Percentiles rank a stretch among this genome's conserved stretches.
Conservation (phyloP, 1,284 basidiomycete species). For the Phlebopus sp. region DNA sequence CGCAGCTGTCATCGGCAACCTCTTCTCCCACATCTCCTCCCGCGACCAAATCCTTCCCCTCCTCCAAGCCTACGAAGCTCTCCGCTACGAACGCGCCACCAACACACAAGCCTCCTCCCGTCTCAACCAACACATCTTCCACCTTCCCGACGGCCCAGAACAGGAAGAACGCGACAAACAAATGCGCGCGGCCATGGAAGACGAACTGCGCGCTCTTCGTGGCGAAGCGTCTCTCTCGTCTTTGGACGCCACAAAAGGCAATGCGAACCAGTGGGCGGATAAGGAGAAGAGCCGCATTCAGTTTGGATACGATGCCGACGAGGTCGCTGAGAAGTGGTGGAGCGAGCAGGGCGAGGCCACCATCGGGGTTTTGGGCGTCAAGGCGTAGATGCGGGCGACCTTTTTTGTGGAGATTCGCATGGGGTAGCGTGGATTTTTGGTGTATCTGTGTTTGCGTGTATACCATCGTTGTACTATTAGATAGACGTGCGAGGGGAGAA, state of each 20-base stretch:
- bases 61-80: conserved; percentile 50
- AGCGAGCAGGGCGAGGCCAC: conserved; percentile 18
- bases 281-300: conserved; percentile 40
- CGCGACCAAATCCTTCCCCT: conserved; percentile 42
- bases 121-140: conserved; percentile 52
- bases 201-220: conserved; percentile 29
- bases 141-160: conserved; percentile 51
- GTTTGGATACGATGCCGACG: conserved; percentile 53
- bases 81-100: conserved; percentile 48
- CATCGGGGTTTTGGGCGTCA: conserved; percentile 2
- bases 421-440: too few species aligned
- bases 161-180: conserved; percentile 48
- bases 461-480: too few species aligned
- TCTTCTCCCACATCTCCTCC: conserved; percentile 48
- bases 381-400: conserved; percentile 10
- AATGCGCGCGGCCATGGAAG: conserved; percentile 49
- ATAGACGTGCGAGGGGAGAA: too few species aligned
- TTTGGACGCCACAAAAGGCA: conserved; percentile 26
- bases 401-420: too few species aligned
- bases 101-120: conserved; percentile 47
- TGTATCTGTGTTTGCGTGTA: too few species aligned
- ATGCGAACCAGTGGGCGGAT: conserved; percentile 53
- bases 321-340: conserved; percentile 50
- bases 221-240: conserved; percentile 14
- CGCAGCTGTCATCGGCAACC: conserved; percentile 57